Conservation (phyloP, 805 yeast genomes). For the Hanseniaspora clermontiae region DNA sequence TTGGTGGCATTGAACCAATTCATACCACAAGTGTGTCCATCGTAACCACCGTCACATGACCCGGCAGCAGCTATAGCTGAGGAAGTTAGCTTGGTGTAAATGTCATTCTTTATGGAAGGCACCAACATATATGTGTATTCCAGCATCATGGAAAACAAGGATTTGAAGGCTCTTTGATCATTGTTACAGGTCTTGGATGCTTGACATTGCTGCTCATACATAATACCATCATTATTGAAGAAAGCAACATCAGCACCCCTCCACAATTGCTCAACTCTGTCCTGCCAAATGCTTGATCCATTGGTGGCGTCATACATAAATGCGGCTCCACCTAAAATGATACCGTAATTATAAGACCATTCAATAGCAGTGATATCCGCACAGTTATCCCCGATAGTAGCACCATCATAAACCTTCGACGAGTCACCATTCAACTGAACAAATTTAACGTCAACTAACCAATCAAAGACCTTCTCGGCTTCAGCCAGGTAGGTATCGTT, state of each 20-base stretch:
- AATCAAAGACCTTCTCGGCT: constrained; percentile 65
- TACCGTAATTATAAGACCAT: constrained; percentile 81
- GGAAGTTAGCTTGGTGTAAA: constrained; percentile 31
- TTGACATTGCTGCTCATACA: constrained; percentile 55
- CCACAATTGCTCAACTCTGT: constrained; percentile 35
- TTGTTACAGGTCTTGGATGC: constrained; percentile 42
- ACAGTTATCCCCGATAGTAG: constrained; percentile 46
- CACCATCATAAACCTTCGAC: constrained; percentile 53
- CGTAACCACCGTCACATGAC: constrained; percentile 62
- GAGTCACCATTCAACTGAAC: constrained; percentile 29
- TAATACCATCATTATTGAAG: constrained; percentile 35
- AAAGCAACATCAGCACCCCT: constrained; percentile 39
- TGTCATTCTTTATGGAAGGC: constrained; percentile 35
- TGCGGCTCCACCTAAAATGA: constrained; percentile 61
- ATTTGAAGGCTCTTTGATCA: constrained; percentile 65
- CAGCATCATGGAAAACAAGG: constrained; percentile 51
- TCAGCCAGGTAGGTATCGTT: constrained; percentile 63
- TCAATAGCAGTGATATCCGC: constrained; percentile 40
- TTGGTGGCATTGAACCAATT: constrained; percentile 47
- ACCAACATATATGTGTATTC: constrained; percentile 45
- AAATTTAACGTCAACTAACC: constrained; percentile 51
- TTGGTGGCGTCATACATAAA: constrained; percentile 55
- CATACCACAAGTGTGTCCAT: constrained; percentile 64
- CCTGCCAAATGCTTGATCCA: constrained; percentile 40
- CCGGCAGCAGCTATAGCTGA: constrained; percentile 58